Evolutionary conservation across 257 asterid species (phyloP).

Genomic region (Plectranthus barbatus): DNA sequence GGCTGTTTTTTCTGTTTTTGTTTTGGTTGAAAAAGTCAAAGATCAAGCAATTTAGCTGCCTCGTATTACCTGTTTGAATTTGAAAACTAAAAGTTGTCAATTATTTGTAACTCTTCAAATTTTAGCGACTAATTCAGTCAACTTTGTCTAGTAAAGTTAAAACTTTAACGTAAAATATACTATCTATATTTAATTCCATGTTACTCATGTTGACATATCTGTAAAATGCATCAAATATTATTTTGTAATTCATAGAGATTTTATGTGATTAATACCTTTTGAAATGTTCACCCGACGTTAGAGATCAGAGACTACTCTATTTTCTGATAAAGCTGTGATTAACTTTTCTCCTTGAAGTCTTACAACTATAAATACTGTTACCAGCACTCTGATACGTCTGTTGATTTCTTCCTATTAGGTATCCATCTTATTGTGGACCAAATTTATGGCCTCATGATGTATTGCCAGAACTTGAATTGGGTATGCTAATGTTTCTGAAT

Average conservation of each 20-base stretch:
- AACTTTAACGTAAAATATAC: neutral
- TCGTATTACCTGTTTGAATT: neutral
- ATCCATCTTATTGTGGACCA: slow-evolving; percentile 81
- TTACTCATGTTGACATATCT: neutral
- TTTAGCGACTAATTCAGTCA: neutral
- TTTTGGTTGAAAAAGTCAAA: neutral
- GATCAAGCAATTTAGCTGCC: neutral
- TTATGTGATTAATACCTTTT: neutral
- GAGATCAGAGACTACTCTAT: neutral
- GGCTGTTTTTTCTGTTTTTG: neutral
- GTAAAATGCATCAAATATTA: neutral
- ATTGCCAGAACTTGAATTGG: slow-evolving; percentile 78
- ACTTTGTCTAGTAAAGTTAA: neutral
- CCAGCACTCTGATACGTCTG: neutral
- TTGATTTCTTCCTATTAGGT: slow-evolving; percentile 33
- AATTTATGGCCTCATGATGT: slow-evolving; percentile 73
- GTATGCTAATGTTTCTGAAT: slow-evolving; percentile 31
- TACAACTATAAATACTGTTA: neutral
- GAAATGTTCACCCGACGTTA: neutral
- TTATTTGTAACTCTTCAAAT: neutral
- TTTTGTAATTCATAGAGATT: neutral
- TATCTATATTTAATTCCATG: neutral
- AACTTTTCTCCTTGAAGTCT: slow-evolving; percentile 1
- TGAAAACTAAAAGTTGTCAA: neutral
- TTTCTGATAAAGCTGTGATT: neutral